Percentiles rank a stretch among this genome's conserved stretches.
Conservation (phyloP, 441 rosid genomes). For the Sinapis alba region DNA sequence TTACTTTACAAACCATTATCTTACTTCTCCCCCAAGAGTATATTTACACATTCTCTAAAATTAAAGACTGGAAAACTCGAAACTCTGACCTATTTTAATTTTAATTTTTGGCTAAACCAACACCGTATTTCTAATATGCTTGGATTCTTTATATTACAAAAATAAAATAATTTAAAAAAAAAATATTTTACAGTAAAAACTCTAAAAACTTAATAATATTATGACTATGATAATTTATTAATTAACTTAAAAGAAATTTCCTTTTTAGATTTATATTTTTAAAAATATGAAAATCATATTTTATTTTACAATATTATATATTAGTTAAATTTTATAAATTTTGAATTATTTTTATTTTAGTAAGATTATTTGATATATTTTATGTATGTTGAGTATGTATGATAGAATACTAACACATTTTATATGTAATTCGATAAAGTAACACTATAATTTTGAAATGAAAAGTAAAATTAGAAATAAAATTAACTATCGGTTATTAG, state of each 20-base stretch:
- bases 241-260: not conserved
- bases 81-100: slow-evolving; percentile 3
- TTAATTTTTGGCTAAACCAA: not conserved
- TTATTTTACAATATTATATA: too few species aligned
- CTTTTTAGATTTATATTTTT: too few species aligned
- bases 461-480: too few species aligned
- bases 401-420: too few species aligned
- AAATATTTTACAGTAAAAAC: not conserved
- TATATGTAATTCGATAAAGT: too few species aligned
- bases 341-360: too few species aligned
- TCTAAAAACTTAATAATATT: not conserved
- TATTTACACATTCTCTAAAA: slow-evolving; percentile 35
- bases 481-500: too few species aligned
- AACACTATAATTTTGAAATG: too few species aligned
- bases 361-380: too few species aligned
- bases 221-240: not conserved
- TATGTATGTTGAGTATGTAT: too few species aligned
- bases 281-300: too few species aligned
- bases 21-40: slow-evolving; percentile 32
- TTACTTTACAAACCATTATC: slow-evolving; percentile 31
- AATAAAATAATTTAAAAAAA: not conserved
- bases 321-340: too few species aligned
- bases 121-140: not conserved
- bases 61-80: slow-evolving; percentile 22
- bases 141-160: not conserved